Percentiles rank a stretch among this genome's conserved stretches.
Evolutionary conservation across 805 yeast species (phyloP).

Genomic region (Kodamaea fukazawae): DNA sequence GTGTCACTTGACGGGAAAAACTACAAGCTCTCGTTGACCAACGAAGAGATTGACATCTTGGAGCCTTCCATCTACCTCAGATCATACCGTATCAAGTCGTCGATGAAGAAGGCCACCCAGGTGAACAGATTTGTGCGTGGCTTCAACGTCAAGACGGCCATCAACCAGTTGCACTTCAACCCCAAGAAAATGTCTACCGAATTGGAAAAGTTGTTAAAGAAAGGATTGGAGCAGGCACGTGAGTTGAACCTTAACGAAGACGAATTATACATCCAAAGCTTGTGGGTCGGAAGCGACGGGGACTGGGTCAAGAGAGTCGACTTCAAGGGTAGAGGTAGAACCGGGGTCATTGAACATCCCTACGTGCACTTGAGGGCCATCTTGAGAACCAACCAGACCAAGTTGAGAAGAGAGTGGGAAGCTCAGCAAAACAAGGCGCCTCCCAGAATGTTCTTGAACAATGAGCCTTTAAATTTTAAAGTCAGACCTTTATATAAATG

Average conservation of each 20-base stretch:
- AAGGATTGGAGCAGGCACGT: constrained; percentile 69
- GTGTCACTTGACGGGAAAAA: constrained; percentile 43
- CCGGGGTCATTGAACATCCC: constrained; percentile 73
- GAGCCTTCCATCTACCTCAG: constrained; percentile 86
- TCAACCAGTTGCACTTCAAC: constrained; percentile 88
- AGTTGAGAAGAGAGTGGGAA: constrained; percentile 59
- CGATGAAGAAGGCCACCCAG: constrained; percentile 82
- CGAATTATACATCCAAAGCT: constrained; percentile 66
- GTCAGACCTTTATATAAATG: constrained; percentile 43
- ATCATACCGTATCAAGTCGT: constrained; percentile 80
- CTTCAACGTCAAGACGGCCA: constrained; percentile 70
- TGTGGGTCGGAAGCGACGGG: constrained; percentile 94
- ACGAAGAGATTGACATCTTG: constrained; percentile 67
- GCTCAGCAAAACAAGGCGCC: constrained; percentile 49
- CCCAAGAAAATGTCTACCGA: constrained; percentile 77
- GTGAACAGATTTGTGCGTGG: constrained; percentile 75
- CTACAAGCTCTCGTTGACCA: constrained; percentile 56
- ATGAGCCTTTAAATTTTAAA: constrained; percentile 42
- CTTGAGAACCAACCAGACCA: constrained; percentile 65
- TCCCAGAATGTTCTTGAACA: constrained; percentile 50
- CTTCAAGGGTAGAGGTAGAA: constrained; percentile 86
- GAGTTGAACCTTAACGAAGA: constrained; percentile 57
- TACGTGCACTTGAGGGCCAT: constrained; percentile 80
- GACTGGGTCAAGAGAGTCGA: constrained; percentile 67
- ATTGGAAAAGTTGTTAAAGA: constrained; percentile 68